Conservation (phyloP, 495 filamentous ascomycete genomes). For the Symbiotaphrina buchneri region DNA sequence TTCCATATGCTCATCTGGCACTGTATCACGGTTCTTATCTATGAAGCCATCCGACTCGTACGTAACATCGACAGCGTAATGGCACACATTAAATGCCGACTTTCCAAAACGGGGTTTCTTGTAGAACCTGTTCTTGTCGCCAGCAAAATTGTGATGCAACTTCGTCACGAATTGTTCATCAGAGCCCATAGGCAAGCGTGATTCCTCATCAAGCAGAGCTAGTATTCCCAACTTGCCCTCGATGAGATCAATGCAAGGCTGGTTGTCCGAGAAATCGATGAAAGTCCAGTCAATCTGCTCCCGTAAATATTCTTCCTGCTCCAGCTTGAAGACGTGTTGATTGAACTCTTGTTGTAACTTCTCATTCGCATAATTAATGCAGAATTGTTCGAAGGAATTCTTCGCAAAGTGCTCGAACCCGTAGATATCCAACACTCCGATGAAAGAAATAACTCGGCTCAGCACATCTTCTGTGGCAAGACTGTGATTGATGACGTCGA, state of each 20-base stretch:
- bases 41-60: conserved; percentile 99
- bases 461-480: conserved; percentile 79
- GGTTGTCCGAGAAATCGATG: conserved; percentile 98
- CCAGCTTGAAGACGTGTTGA: conserved; percentile 98
- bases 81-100: conserved; percentile 93
- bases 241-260: conserved; percentile 98
- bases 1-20: conserved; percentile 94
- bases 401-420: conserved; percentile 99
- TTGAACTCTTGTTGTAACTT: conserved; percentile 99
- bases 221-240: conserved; percentile 91
- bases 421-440: conserved; percentile 98
- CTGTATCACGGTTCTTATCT: conserved; percentile 97
- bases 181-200: conserved; percentile 84
- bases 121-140: conserved; percentile 88
- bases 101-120: conserved; percentile 97
- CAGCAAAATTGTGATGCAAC: conserved; percentile 82
- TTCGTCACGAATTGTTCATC: conserved; percentile 97
- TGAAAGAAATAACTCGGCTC: conserved; percentile 69
- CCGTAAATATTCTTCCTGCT: conserved; percentile 93
- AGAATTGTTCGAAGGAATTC: conserved; percentile 99
- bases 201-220: conserved; percentile 88
- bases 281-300: conserved; percentile 99
- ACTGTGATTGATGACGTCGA: conserved; percentile 80
- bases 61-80: conserved; percentile 96
- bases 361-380: conserved; percentile 99